Conservation (phyloP, 352 stramenopile genomes). For the Aphanomyces euteiches region DNA sequence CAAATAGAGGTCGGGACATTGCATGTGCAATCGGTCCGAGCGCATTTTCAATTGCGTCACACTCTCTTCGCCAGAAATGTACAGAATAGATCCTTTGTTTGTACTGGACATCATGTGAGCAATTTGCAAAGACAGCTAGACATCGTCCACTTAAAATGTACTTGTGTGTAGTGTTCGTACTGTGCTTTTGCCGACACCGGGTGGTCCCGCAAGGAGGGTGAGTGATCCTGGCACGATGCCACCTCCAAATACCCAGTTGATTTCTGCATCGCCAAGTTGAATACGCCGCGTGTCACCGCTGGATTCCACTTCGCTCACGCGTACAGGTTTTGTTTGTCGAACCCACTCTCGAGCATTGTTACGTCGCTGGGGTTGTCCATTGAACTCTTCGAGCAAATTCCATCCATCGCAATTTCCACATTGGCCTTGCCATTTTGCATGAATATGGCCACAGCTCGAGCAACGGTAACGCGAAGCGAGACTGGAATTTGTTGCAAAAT, state of each 20-base stretch:
- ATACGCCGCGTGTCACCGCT: constrained; percentile 56
- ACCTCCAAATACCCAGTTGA: constrained; percentile 95
- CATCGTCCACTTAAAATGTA: background rate
- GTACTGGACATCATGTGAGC: constrained; percentile 77
- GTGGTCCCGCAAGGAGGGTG: constrained; percentile 93
- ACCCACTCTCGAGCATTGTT: constrained; percentile 37
- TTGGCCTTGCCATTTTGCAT: constrained; percentile 82
- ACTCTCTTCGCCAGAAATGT: constrained; percentile 96
- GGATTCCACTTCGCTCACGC: constrained; percentile 71
- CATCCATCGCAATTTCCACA: constrained; percentile 86
- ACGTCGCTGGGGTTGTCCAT: constrained; percentile 41
- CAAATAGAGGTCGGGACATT: constrained; percentile 66
- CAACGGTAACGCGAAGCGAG: constrained; percentile 40
- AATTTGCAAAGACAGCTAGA: constrained; percentile 89
- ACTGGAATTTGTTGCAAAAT: no score
- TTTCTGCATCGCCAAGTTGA: constrained; percentile 61
- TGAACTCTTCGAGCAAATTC: constrained; percentile 80
- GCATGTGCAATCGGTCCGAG: constrained; percentile 77
- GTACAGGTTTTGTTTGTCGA: constrained; percentile 39
- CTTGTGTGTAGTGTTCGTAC: constrained; percentile 34
- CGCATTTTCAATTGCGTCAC: constrained; percentile 93
- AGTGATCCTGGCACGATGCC: constrained; percentile 93
- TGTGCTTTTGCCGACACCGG: constrained; percentile 91
- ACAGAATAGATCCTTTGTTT: constrained; percentile 68
- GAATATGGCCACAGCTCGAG: constrained; percentile 53